phyloP scores from a whole-genome alignment of 2,329 filamentous ascomycete species.

The Xylariomycetidae sp. region DNA sequence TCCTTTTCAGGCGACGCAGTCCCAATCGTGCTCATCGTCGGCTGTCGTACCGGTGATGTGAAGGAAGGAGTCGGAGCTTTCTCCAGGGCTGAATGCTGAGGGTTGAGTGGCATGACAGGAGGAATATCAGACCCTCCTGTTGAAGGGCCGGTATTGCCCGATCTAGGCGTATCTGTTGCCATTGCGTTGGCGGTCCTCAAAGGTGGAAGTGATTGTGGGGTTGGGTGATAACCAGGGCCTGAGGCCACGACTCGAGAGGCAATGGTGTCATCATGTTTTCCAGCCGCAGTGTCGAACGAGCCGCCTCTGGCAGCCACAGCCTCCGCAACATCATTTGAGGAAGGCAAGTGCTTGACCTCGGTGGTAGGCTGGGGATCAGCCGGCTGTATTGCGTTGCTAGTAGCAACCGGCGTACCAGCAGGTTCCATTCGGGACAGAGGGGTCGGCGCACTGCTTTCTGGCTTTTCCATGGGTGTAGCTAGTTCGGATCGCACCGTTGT shows the following conservation, averaged over 20 bases:
- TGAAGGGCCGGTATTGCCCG: no score
- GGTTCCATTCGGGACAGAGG: conserved; percentile 10
- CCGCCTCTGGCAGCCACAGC: conserved; percentile 2
- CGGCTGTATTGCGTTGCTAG: no score
- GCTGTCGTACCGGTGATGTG: conserved; percentile 33
- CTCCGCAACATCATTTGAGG: conserved; percentile 9
- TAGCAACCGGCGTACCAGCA: no score
- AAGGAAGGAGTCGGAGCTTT: conserved; percentile 30
- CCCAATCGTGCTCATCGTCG: conserved; percentile 42
- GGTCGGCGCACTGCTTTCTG: conserved; percentile 7
- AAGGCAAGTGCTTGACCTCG: conserved; percentile 13
- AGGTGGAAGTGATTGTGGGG: conserved; percentile 17
- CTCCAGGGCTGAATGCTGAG: conserved; percentile 29
- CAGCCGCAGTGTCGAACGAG: conserved; percentile 11
- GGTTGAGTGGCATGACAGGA: conserved; percentile 40
- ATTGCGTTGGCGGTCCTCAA: conserved; percentile 16
- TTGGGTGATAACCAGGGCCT: conserved; percentile 13
- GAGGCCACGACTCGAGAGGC: conserved; percentile 15
- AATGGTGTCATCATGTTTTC: conserved; percentile 17
- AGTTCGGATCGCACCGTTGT: conserved; percentile 14
- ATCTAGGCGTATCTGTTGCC: conserved; percentile 4
- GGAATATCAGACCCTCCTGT: conserved; percentile 26
- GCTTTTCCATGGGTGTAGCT: conserved; percentile 16
- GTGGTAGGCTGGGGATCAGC: conserved; percentile 17
- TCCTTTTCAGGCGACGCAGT: conserved; percentile 55